Conservation (phyloP, 2,329 filamentous ascomycete genomes). For the Chaetomiaceae sp. region DNA sequence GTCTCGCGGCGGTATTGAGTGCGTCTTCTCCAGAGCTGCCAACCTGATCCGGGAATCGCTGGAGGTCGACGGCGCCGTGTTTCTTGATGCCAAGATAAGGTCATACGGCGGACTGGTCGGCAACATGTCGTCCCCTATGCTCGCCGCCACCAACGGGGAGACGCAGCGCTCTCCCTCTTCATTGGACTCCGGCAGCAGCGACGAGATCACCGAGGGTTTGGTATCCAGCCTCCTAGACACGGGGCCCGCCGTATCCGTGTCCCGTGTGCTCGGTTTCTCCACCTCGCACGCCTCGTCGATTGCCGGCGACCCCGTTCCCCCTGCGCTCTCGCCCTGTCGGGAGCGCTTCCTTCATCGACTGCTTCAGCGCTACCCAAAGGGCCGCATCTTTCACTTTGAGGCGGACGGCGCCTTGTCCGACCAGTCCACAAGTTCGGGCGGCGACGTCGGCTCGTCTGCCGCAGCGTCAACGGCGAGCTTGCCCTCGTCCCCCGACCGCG, state of each 20-base stretch:
- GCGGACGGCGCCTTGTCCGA: constrained; percentile 9
- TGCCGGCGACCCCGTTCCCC: constrained; percentile 24
- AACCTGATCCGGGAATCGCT: constrained; percentile 40
- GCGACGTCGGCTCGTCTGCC: constrained; percentile 17
- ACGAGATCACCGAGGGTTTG: constrained; percentile 6
- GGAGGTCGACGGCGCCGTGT: constrained; percentile 37
- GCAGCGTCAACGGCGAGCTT: not conserved
- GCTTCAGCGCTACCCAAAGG: constrained; percentile 41
- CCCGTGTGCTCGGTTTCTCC: constrained; percentile 37
- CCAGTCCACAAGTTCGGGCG: not conserved
- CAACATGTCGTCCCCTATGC: constrained; percentile 9
- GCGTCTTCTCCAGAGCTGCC: constrained; percentile 34
- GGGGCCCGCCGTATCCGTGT: constrained; percentile 26
- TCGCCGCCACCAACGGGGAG: not conserved
- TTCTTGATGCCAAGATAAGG: constrained; percentile 33
- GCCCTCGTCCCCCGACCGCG: too few relatives aligned
- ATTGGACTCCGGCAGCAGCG: constrained; percentile 18
- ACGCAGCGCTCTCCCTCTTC: not conserved
- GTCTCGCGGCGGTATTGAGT: not conserved
- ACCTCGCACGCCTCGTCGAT: constrained; percentile 32
- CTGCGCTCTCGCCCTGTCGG: constrained; percentile 27
- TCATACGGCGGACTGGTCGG: constrained; percentile 29
- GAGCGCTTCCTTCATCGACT: constrained; percentile 39
- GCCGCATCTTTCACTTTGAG: constrained; percentile 43
- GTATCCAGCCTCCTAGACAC: too few relatives aligned